A percentile compares a stretch with the other conserved stretches of the same genome.
Evolutionary conservation across 805 yeast genomes (phyloP).

Genomic region (Metschnikowia cerradonensis): DNA sequence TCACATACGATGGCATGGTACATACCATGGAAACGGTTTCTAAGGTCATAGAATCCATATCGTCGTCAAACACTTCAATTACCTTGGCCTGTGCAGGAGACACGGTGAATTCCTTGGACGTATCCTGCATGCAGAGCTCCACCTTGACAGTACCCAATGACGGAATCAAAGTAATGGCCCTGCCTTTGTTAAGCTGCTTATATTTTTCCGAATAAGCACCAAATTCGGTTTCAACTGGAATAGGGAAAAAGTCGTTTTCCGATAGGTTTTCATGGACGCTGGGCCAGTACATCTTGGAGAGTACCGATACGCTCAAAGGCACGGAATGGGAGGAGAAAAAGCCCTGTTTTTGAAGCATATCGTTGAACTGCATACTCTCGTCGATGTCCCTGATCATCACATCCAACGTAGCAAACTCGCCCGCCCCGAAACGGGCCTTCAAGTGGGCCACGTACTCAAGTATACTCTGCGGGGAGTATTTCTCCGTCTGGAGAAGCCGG

Average conservation of each 20-base stretch:
- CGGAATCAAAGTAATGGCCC: slow-evolving; percentile 55
- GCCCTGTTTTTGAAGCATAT: slow-evolving; percentile 25
- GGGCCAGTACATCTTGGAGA: slow-evolving; percentile 86
- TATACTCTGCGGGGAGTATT: slow-evolving; percentile 39
- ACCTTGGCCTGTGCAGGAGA: slow-evolving; percentile 69
- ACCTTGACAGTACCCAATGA: slow-evolving; percentile 60
- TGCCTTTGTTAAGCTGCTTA: slow-evolving; percentile 46
- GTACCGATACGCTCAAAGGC: slow-evolving; percentile 33
- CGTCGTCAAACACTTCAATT: slow-evolving; percentile 44
- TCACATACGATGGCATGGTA: slow-evolving; percentile 20
- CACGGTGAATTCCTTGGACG: slow-evolving; percentile 40
- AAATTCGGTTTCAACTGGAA: slow-evolving; percentile 51
- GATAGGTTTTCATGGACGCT: slow-evolving; percentile 30
- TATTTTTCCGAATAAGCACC: slow-evolving; percentile 44
- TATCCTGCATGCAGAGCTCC: slow-evolving; percentile 38
- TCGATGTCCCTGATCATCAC: slow-evolving; percentile 78
- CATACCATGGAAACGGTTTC: slow-evolving; percentile 18
- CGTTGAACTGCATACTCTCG: slow-evolving; percentile 49
- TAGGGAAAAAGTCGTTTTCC: slow-evolving; percentile 35
- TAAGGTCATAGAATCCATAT: slow-evolving; percentile 29
- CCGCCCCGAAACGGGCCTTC: slow-evolving; percentile 61
- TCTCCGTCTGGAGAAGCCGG: slow-evolving; percentile 43
- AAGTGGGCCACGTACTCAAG: slow-evolving; percentile 46
- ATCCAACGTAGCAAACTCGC: slow-evolving; percentile 64
- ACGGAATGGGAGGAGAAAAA: neutral